Percentiles rank a stretch among this genome's conserved stretches.
Evolutionary conservation across 1,284 basidiomycete genomes (phyloP).

Genomic region (Phlebopus sp.): DNA sequence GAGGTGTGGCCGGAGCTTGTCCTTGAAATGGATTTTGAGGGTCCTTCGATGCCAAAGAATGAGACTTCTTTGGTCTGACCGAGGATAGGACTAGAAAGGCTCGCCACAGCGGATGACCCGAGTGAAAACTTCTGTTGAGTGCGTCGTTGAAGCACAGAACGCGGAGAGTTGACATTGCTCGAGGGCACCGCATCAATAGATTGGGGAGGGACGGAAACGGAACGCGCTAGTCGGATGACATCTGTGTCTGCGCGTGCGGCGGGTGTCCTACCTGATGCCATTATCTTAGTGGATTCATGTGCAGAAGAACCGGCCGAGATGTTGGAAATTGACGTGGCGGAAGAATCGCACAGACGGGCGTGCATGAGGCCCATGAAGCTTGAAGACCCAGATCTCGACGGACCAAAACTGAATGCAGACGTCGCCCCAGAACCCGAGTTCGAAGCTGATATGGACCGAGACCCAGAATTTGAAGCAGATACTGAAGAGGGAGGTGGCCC

Average conservation of each 20-base stretch:
- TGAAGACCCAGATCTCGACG: constrained; percentile 7
- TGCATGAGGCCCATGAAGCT: constrained; percentile 19
- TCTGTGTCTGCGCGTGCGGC: constrained; percentile 26
- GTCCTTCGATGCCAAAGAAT: constrained; percentile 4
- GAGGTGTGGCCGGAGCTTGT: constrained; percentile 15
- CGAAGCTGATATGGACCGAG: constrained; percentile 24
- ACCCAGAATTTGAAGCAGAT: constrained; percentile 19
- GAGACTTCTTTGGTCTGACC: background rate
- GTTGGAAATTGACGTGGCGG: constrained; percentile 29
- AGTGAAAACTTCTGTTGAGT: constrained; percentile 5
- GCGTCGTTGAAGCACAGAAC: background rate
- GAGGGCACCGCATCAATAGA: background rate
- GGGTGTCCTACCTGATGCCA: background rate
- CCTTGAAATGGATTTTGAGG: constrained; percentile 11
- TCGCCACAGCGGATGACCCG: constrained; percentile 15
- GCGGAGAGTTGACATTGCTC: constrained; percentile 1
- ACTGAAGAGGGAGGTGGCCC: constrained; percentile 11
- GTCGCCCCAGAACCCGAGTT: constrained; percentile 26
- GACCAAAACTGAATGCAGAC: constrained; percentile 17
- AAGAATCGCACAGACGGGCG: constrained; percentile 25
- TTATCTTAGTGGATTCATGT: background rate
- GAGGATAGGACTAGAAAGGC: constrained; percentile 18
- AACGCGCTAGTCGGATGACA: constrained; percentile 20
- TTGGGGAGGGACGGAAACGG: constrained; percentile 21
- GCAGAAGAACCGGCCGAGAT: constrained; percentile 21